Evolutionary conservation across 768 basidiomycete species (phyloP), one percentile per base, ranked within the genome.

Genomic region (Trametes cubensis): DNA sequence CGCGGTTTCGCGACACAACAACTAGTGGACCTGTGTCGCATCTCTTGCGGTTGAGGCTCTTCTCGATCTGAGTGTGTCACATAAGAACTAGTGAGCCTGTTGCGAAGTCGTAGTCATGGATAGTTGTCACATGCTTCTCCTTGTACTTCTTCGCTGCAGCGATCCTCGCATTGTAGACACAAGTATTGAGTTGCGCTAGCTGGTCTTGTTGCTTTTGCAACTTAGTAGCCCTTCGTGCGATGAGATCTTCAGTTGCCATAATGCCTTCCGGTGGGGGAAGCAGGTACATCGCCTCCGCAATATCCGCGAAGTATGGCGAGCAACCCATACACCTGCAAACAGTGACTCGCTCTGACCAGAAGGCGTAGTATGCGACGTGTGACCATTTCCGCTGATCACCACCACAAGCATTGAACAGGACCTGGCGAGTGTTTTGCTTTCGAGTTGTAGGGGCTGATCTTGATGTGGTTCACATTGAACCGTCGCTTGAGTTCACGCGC

Each of bases 391-490:
- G 47, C 13, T 58, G n/a, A 21, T 70, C 60, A 8, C 65, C 67
- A 10, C 61, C 59, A 28, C 58, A 60, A 15, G 75, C 72, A 40
- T 80, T 80, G 52, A 74, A 64, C 0, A 80, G 51, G 0, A 75
- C 69, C 60, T 80, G 67, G 0, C 73, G 64, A 10, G 79, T 67
- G 40, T 74, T 82, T 81, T 0, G 77, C 76, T 2, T 67, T 71
- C 0, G 75, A 80, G 55, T 82, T 82, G 67, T 81, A 82, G 0
- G 73, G 66, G 0, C 74, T 78, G 2, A 82, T 79, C 0, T 68
- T 60, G 15, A 81, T 80, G 44, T 79, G 76, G 0, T 61, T 42
- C 21, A 82, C 77, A 2, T 59, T 49, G 52, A 75, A 76, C 25
- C 64, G 65, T 6, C 69, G 20, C 0, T 57, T 20, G 0, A 77